Percentiles rank a stretch among this genome's conserved stretches.
phyloP scores from a whole-genome alignment of 1,284 basidiomycete genomes.

The Tranzscheliella williamsii region DNA sequence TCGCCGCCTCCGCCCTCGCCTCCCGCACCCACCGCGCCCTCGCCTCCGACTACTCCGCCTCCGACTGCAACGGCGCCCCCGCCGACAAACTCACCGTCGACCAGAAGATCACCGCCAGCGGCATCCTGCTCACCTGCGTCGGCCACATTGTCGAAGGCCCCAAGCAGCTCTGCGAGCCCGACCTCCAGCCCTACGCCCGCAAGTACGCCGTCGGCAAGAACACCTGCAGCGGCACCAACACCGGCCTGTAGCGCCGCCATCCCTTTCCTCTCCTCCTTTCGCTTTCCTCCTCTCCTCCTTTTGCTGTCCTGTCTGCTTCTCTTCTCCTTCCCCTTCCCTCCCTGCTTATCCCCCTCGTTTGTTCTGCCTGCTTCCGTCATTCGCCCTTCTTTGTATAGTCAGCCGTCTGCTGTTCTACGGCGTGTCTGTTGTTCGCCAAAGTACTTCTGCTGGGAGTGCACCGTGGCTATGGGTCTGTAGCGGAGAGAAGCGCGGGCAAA shows the following conservation, averaged over 20 bases:
- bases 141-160: conserved; percentile 8
- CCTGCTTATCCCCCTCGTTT: neutral
- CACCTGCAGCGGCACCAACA: conserved; percentile 15
- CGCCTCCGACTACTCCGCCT: conserved; percentile 5
- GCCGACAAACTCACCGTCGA: conserved; percentile 7
- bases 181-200: conserved; percentile 27
- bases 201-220: conserved; percentile 13
- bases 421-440: too few species aligned
- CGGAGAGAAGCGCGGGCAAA: too few species aligned
- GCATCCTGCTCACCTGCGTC: conserved; percentile 5
- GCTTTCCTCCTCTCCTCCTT: neutral
- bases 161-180: conserved; percentile 30
- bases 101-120: conserved; percentile 5
- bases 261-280: neutral
- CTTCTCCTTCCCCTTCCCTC: neutral
- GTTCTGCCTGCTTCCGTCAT: neutral
- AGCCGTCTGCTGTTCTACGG: too few species aligned
- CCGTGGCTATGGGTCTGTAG: too few species aligned
- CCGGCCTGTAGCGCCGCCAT: neutral
- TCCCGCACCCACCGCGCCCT: conserved; percentile 3
- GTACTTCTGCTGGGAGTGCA: too few species aligned
- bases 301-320: neutral
- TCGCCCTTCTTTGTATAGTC: neutral
- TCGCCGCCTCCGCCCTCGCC: conserved; percentile 9
- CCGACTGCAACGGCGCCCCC: conserved; percentile 15